phyloP scores from a whole-genome alignment of 2,329 filamentous ascomycete species.

The Pseudogymnoascus sp. region DNA sequence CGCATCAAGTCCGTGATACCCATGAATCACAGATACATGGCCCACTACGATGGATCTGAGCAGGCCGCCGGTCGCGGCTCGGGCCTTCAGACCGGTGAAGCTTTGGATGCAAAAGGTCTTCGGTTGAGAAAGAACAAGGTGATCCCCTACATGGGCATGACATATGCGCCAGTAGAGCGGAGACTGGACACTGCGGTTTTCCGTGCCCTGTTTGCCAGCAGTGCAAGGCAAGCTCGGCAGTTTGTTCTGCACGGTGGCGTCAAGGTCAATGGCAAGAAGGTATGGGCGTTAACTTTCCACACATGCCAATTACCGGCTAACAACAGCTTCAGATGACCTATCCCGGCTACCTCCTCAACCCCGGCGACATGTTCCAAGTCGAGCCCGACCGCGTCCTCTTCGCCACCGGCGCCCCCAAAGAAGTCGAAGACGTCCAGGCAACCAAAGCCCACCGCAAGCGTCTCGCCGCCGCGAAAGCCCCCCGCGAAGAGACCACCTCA shows the following conservation, averaged over 20 bases:
- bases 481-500: constrained; percentile 18
- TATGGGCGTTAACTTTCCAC: constrained; percentile 31
- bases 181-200: constrained; percentile 92
- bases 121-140: constrained; percentile 27
- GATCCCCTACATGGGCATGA: constrained; percentile 78
- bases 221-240: constrained; percentile 83
- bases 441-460: constrained; percentile 14
- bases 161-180: constrained; percentile 83
- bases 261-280: constrained; percentile 94
- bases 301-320: constrained; percentile 12
- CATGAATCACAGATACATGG: constrained; percentile 76
- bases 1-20: constrained; percentile 74
- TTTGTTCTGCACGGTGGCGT: constrained; percentile 91
- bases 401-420: constrained; percentile 71
- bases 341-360: constrained; percentile 89
- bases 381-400: constrained; percentile 81
- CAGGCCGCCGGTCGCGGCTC: constrained; percentile 77
- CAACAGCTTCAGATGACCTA: constrained; percentile 65
- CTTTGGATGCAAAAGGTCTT: constrained; percentile 13
- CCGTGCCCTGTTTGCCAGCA: constrained; percentile 88
- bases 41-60: constrained; percentile 70
- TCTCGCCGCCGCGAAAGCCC: constrained; percentile 11
- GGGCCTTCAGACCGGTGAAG: constrained; percentile 38
- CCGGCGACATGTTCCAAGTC: constrained; percentile 97
- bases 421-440: constrained; percentile 23